A percentile compares a stretch with the other conserved stretches of the same genome.
These are phyloP conservation scores for Triticum monococcum DNA, from an alignment of 176 grass and related monocot genomes.

Conservation along the genomic window DNA sequence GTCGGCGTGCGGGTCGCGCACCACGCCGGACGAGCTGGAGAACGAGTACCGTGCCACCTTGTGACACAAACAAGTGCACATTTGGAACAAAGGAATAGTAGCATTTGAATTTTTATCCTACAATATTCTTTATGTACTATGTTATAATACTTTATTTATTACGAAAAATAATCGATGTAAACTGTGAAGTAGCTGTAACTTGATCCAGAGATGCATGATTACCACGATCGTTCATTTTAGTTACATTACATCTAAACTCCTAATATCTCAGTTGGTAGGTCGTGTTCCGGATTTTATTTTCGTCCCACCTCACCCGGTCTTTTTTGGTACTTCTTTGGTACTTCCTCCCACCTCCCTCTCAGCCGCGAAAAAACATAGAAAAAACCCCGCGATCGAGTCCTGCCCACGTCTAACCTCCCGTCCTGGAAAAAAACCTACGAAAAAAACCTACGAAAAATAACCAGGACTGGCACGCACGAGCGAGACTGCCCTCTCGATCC, in stretches of 20 bases:
- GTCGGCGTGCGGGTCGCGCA: slow-evolving; percentile 63
- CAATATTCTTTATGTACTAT: slow-evolving; percentile 28
- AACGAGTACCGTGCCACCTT: slow-evolving; percentile 40
- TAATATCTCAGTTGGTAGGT: too few relatives aligned
- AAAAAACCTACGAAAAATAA: too few relatives aligned
- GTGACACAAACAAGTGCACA: slow-evolving; percentile 16
- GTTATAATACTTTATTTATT: background rate
- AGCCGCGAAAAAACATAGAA: too few relatives aligned
- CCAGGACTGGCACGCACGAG: too few relatives aligned
- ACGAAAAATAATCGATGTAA: slow-evolving; percentile 16
- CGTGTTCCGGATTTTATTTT: too few relatives aligned
- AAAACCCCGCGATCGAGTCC: too few relatives aligned
- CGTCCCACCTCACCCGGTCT: too few relatives aligned
- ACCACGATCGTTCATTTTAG: background rate
- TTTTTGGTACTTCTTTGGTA: too few relatives aligned
- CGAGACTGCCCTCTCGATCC: too few relatives aligned
- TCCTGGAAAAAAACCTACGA: too few relatives aligned
- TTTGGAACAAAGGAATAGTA: background rate
- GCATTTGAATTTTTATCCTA: slow-evolving; percentile 10
- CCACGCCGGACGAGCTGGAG: slow-evolving; percentile 64
- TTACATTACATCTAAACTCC: background rate
- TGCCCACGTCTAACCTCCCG: too few relatives aligned
- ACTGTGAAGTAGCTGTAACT: background rate
- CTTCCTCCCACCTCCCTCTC: too few relatives aligned
- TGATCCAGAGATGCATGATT: background rate